phyloP scores from a whole-genome alignment of 345 rosid species.

The Hypericum perforatum region DNA sequence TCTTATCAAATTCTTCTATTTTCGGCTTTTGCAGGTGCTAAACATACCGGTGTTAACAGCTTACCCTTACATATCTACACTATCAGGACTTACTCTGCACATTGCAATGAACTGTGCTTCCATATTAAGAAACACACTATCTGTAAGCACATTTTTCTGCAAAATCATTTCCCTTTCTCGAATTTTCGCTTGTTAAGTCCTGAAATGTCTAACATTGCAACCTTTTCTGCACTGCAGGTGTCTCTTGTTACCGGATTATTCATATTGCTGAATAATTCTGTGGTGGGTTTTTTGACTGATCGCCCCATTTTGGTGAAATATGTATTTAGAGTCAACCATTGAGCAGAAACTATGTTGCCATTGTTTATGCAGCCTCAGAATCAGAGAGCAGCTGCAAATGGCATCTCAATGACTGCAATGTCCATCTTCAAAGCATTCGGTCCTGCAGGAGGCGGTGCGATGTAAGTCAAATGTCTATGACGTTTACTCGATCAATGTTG shows the following conservation, averaged over 20 bases:
- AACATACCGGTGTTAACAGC: slow-evolving; percentile 36
- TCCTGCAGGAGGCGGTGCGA: slow-evolving; percentile 58
- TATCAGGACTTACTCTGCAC: slow-evolving; percentile 34
- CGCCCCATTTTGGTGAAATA: background rate
- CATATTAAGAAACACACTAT: slow-evolving; percentile 36
- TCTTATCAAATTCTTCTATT: background rate
- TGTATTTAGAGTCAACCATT: background rate
- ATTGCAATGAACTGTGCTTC: slow-evolving; percentile 34
- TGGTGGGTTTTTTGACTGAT: slow-evolving; percentile 22
- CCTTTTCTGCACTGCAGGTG: slow-evolving; percentile 19
- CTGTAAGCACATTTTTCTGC: slow-evolving; percentile 26
- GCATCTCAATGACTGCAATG: slow-evolving; percentile 55
- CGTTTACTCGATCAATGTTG: too few relatives aligned
- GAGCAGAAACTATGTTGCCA: background rate
- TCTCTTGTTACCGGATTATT: slow-evolving; percentile 41
- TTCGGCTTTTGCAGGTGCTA: slow-evolving; percentile 26
- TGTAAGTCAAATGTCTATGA: slow-evolving; percentile 28
- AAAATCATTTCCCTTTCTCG: too few relatives aligned
- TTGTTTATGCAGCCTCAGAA: slow-evolving; percentile 31
- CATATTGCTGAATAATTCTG: slow-evolving; percentile 45
- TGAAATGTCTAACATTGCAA: background rate
- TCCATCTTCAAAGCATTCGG: slow-evolving; percentile 57
- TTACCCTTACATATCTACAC: slow-evolving; percentile 43
- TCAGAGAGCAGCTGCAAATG: slow-evolving; percentile 57
- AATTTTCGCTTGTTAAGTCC: too few relatives aligned